Base-by-base conservation (phyloP, 495 filamentous ascomycete genomes). In the Daldinia decipiens region DNA sequence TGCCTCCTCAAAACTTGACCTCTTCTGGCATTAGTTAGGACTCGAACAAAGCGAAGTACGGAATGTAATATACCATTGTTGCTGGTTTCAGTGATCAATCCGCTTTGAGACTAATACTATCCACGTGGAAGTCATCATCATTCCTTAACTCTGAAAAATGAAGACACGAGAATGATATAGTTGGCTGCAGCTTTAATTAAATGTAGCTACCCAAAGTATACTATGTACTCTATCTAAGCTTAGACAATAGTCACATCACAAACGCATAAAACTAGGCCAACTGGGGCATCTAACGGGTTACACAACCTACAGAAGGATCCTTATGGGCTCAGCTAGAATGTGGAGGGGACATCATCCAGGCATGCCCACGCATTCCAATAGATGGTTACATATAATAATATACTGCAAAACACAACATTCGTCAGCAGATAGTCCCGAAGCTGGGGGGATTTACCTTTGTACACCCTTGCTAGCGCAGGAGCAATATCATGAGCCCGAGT, bases 401-500 rank as follows among this genome's bases (percentile, higher is more conserved):
- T n/a, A 59, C 71, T 70, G 36, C 59, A n/a, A 51, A 72, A 64
- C n/a, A 60, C 34, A 56, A 43, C 26, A 29, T 9, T 59, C 27
- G 71, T 70, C 21, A 74, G 67, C 55, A n/a, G 27, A 52, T 51
- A 17, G 34, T 59, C 47, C 63, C 17, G 17, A 24, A 43, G 26
- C 45, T 29, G 54, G 67, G 61, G 53, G 39, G 26, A 1, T 17
- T 70, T 70, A 74, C 71, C 71, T 74, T 74, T 67, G 38, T 36
- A 21, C 40, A 36, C 21, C 13, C 66, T 43, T 21, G 52, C n/a
- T 17, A 65, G 66, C 53, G 31, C 32, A 43, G 45, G 40, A 56
- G 51, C 32, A 57, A 38, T 54, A 39, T 17, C 65, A 61, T 57
- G 21, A 15, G 36, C 26, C 27, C 21, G 19, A 50, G n/a, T 52